Conservation (phyloP, 306 rosid species). For the Prunus mira region DNA sequence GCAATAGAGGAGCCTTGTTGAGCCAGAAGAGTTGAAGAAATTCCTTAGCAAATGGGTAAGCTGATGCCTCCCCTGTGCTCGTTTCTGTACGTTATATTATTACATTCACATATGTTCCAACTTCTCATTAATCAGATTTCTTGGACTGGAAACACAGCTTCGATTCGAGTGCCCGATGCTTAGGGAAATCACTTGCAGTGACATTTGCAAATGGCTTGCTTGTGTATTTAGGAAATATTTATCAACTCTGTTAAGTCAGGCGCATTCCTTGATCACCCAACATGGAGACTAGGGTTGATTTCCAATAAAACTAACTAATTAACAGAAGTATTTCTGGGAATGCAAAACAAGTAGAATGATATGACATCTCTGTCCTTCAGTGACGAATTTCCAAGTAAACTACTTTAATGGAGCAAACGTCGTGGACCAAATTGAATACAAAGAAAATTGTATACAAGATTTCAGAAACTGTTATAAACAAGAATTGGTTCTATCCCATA, state of each 20-base stretch:
- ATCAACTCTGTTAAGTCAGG: no score
- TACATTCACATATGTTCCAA: conserved; percentile 1
- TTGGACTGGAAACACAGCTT: conserved; percentile 18
- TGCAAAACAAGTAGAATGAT: no score
- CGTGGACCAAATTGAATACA: background rate
- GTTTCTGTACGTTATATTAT: conserved; percentile 14
- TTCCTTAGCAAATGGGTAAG: conserved; percentile 24
- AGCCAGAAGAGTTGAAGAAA: background rate
- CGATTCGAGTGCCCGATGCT: conserved; percentile 34
- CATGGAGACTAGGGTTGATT: no score
- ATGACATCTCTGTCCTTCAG: no score
- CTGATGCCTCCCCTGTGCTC: background rate
- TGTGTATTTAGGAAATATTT: no score
- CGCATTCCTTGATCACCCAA: no score
- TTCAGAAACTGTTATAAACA: background rate
- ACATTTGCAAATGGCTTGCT: conserved; percentile 17
- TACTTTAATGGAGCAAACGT: background rate
- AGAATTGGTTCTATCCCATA: background rate
- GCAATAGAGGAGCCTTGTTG: background rate
- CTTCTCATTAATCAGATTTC: conserved; percentile 17
- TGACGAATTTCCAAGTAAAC: background rate
- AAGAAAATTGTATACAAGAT: background rate
- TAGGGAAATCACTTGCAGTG: conserved; percentile 36
- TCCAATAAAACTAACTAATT: no score
- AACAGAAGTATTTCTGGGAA: no score